Base-by-base conservation (phyloP, 805 yeast genomes). In the Ogataea methylovora region DNA sequence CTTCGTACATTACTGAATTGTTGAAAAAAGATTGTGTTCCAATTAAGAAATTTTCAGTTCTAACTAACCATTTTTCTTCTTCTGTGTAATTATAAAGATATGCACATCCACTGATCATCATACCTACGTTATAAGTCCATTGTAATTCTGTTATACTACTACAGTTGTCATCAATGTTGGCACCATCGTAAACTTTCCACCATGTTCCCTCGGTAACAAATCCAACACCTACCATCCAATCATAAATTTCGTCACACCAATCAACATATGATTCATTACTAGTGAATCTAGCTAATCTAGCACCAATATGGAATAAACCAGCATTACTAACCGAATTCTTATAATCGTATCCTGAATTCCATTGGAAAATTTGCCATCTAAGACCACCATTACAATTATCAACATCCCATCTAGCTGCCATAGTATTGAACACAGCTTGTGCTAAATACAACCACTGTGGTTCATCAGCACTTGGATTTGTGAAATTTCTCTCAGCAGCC, bases 321-420 rank as follows among this genome's bases (percentile, higher is more conserved):
- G 94, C 97, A 57, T 85, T 88, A n/a, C 94, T 71, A 38, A 88
- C 85, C 24, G 95, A 65, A 57, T 90, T 90, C 58, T 90, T 90
- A 60, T 90, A 90, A 56, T 84, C 83, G 56, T 87, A 90, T 41
- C 97, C 98, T 6, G 85, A 70, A 56, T 90, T 90, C 95, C 95
- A 88, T 37, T 79, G 70, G 63, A 80, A 90, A 50, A 90, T 90
- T 65, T 90, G 97, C 97, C 97, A 90, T 59, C 97, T 70, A 40
- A 90, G 62, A 1, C 98, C 97, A 39, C 98, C 97, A 29, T 68
- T 72, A 62, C 98, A 90, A 36, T 65, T 50, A 3, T 47, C 53
- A 7, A 54, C 45, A 56, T 88, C 96, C 98, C 97, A 90, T 56
- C 97, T 73, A 21, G 67, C 61, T 26, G 84, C 78, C 95, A 90